Conservation (phyloP, 2,329 filamentous ascomycete genomes). For the Neospermospora avenae region DNA sequence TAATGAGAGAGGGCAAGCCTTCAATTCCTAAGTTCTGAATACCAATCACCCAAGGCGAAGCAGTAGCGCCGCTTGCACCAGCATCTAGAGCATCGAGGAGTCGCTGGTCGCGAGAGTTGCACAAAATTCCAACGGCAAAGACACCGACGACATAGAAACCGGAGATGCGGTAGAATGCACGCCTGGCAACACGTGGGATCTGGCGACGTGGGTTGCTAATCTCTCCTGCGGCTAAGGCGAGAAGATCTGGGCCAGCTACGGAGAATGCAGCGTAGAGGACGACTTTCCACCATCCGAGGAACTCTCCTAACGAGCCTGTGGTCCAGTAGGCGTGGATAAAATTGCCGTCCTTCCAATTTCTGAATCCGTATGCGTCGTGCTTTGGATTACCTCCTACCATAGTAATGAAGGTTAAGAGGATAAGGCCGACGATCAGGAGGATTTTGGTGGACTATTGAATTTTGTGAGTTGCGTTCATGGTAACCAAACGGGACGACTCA, state of each 20-base stretch:
- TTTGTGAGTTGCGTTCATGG: not conserved
- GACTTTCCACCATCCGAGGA: conserved; percentile 12
- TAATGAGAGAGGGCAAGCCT: conserved; percentile 4
- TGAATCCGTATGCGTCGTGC: conserved; percentile 67
- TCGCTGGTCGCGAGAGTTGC: conserved; percentile 5
- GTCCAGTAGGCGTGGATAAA: conserved; percentile 13
- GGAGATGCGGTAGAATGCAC: conserved; percentile 12
- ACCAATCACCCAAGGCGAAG: conserved; percentile 8
- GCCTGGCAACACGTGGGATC: conserved; percentile 8
- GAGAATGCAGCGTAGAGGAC: conserved; percentile 11
- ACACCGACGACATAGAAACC: conserved; percentile 12
- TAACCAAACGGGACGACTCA: conserved; percentile 39
- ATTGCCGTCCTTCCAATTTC: conserved; percentile 49
- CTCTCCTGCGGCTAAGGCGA: conserved; percentile 9
- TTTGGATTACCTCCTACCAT: conserved; percentile 80
- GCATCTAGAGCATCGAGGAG: conserved; percentile 3
- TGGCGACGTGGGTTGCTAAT: conserved; percentile 12
- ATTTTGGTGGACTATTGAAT: conserved; percentile 40
- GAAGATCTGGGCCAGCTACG: conserved; percentile 10
- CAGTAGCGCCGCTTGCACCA: conserved; percentile 2
- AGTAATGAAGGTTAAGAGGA: conserved; percentile 73
- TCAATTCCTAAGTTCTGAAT: conserved; percentile 8
- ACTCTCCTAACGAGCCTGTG: conserved; percentile 3
- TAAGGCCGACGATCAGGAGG: conserved; percentile 57
- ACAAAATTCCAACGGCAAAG: conserved; percentile 8